Percentiles rank a stretch among this genome's conserved stretches.
Conservation (phyloP, 768 basidiomycete genomes). For the Suillus lakei region DNA sequence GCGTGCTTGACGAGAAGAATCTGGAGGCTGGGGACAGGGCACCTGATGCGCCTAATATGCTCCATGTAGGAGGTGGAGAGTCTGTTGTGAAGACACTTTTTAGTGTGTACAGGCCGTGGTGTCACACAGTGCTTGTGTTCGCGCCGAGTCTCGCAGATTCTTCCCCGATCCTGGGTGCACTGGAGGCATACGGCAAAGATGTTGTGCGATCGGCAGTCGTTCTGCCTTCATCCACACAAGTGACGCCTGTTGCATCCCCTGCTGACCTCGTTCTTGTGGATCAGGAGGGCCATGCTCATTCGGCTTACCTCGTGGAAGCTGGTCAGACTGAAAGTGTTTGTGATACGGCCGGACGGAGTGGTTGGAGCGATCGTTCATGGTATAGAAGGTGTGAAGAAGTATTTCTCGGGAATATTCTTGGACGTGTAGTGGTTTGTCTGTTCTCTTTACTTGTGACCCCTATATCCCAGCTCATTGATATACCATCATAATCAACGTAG, state of each 20-base stretch:
- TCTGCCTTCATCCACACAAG: neutral
- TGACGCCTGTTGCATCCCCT: neutral
- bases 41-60: conserved; percentile 21
- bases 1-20: conserved; percentile 16
- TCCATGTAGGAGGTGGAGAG: conserved; percentile 10
- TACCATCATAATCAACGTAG: no score
- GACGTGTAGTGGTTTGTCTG: no score
- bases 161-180: neutral
- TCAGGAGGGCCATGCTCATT: conserved; percentile 38
- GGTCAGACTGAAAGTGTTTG: conserved; percentile 35
- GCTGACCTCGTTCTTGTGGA: conserved; percentile 41
- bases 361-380: conserved; percentile 36
- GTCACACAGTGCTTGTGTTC: conserved; percentile 17
- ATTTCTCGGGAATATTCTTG: neutral
- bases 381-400: conserved; percentile 18
- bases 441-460: no score
- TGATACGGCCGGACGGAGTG: conserved; percentile 26
- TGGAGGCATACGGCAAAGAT: neutral
- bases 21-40: conserved; percentile 15
- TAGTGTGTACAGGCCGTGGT: conserved; percentile 29
- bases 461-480: no score
- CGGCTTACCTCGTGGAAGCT: conserved; percentile 37
- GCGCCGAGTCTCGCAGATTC: conserved; percentile 10
- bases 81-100: conserved; percentile 28
- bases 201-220: conserved; percentile 9